Evolutionary conservation across 2,329 filamentous ascomycete species (phyloP).

Genomic region (Grosmannia penicillata): DNA sequence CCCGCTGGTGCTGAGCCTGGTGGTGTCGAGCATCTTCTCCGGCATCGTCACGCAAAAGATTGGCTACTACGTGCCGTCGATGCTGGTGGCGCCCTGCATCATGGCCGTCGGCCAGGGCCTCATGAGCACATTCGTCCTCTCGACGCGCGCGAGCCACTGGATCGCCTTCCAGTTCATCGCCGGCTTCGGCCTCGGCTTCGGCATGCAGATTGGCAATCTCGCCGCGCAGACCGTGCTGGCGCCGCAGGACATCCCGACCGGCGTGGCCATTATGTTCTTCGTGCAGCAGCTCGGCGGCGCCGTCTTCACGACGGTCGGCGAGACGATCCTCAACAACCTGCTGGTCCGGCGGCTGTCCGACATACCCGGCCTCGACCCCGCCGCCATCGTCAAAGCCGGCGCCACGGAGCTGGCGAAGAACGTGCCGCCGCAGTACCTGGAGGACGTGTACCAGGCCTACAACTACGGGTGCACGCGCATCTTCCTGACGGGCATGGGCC

Average conservation of each 20-base stretch:
- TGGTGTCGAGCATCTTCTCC: conserved; percentile 32
- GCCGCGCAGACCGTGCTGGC: conserved; percentile 40
- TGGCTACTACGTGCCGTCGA: conserved; percentile 45
- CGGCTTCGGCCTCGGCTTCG: conserved; percentile 43
- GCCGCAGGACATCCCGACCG: conserved; percentile 36
- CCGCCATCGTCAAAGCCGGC: conserved; percentile 29
- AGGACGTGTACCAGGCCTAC: conserved; percentile 45
- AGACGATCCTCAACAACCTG: conserved; percentile 35
- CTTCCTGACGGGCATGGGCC: conserved; percentile 46
- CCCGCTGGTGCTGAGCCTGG: conserved; percentile 39
- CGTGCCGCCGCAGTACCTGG: conserved; percentile 34
- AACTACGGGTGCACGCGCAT: conserved; percentile 47
- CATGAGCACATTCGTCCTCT: conserved; percentile 36
- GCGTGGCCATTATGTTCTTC: conserved; percentile 42
- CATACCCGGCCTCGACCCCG: conserved; percentile 27
- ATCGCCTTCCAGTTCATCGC: conserved; percentile 44
- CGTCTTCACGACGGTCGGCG: conserved; percentile 41
- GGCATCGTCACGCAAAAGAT: conserved; percentile 34
- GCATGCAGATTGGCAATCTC: conserved; percentile 42
- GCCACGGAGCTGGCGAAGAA: conserved; percentile 44
- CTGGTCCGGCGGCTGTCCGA: conserved; percentile 23
- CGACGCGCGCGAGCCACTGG: conserved; percentile 35
- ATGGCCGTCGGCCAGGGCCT: conserved; percentile 40
- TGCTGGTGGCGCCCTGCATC: conserved; percentile 34
- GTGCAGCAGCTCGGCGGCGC: conserved; percentile 44